These are phyloP conservation scores for Elsinoe necatrix DNA, from an alignment of 2,329 filamentous ascomycete species.

Conservation along the genomic window DNA sequence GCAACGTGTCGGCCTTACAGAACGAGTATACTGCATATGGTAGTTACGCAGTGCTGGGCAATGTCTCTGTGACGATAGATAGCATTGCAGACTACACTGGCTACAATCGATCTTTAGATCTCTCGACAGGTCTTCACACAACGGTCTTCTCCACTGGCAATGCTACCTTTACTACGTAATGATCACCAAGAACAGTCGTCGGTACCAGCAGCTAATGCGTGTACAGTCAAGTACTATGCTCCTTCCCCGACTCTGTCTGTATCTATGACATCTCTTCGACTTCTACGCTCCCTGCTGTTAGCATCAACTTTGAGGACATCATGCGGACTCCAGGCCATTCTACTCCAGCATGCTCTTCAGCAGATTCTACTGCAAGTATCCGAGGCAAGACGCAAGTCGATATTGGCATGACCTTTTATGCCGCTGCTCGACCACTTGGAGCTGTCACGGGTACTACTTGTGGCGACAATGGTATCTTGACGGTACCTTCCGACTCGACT, in stretches of 20 bases:
- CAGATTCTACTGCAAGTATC: conserved; percentile 25
- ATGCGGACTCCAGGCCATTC: conserved; percentile 24
- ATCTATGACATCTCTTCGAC: conserved; percentile 31
- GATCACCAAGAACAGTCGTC: not conserved
- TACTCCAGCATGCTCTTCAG: conserved; percentile 18
- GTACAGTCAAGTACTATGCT: conserved; percentile 37
- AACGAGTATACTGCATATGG: conserved; percentile 38
- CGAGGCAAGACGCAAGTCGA: conserved; percentile 34
- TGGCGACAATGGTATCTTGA: conserved; percentile 23
- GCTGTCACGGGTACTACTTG: conserved; percentile 20
- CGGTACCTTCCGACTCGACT: conserved; percentile 25
- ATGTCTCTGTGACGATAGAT: conserved; percentile 36
- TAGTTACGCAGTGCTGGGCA: conserved; percentile 41
- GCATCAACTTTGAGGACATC: conserved; percentile 37
- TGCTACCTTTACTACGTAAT: conserved; percentile 24
- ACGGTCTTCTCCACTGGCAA: conserved; percentile 26
- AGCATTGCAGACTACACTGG: conserved; percentile 25
- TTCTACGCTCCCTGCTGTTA: conserved; percentile 33
- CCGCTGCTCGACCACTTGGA: conserved; percentile 28
- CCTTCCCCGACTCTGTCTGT: conserved; percentile 36
- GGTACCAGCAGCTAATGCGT: not conserved
- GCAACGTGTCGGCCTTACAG: conserved; percentile 36
- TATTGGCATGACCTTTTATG: conserved; percentile 40
- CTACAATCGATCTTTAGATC: conserved; percentile 39
- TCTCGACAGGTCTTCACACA: conserved; percentile 36